These are phyloP conservation scores for Rhynchospora tenuis DNA, from an alignment of 176 grass and related monocot genomes.

Conservation along the genomic window DNA sequence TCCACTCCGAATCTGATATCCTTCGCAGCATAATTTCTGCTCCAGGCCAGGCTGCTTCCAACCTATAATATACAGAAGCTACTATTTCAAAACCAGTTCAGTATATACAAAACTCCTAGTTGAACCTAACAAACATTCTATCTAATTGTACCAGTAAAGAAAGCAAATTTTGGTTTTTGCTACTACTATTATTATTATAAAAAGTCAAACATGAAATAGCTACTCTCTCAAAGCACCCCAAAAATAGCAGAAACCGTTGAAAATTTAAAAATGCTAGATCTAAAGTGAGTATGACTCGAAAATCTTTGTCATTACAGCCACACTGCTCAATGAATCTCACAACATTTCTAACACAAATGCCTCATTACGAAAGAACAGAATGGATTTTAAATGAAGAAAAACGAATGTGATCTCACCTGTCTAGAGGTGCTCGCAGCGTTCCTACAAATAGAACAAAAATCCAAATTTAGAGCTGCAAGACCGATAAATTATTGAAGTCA, in stretches of 20 bases:
- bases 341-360: background rate
- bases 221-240: background rate
- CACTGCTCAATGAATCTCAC: background rate
- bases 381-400: background rate
- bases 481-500: background rate
- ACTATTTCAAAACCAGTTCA: background rate
- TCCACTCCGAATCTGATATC: slow-evolving; percentile 97
- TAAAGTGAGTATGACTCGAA: background rate
- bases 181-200: slow-evolving; percentile 3
- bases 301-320: background rate
- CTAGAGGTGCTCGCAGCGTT: slow-evolving; percentile 46
- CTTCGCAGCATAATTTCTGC: slow-evolving; percentile 91
- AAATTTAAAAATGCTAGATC: background rate
- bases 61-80: slow-evolving; percentile 36
- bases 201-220: background rate
- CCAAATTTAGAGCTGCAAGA: slow-evolving; percentile 17
- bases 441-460: slow-evolving; percentile 36
- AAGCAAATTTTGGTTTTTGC: background rate
- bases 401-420: slow-evolving; percentile 42
- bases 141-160: background rate
- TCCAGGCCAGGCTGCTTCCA: slow-evolving; percentile 83
- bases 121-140: background rate
- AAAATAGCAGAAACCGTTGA: background rate
- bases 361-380: background rate
- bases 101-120: background rate